These are phyloP conservation scores for Scolecobasidium constrictum DNA, from an alignment of 2,329 filamentous ascomycete species.

Conservation along the genomic window DNA sequence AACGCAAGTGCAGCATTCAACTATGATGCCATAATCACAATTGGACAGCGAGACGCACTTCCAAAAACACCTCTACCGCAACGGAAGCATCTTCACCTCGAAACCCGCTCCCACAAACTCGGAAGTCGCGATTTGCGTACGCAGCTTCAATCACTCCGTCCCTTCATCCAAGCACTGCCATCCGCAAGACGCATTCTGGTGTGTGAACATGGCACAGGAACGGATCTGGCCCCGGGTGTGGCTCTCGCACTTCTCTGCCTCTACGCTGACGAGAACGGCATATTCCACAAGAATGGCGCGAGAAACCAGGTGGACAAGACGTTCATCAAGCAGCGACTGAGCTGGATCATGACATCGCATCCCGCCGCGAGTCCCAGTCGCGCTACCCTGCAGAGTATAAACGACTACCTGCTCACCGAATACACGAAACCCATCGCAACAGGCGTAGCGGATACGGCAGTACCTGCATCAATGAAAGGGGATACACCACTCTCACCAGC, in stretches of 20 bases:
- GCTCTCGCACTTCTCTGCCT: conserved; percentile 68
- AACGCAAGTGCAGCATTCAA: conserved; percentile 25
- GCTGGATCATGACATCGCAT: conserved; percentile 70
- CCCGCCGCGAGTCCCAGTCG: conserved; percentile 76
- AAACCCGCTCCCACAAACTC: conserved; percentile 60
- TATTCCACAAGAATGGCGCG: conserved; percentile 10
- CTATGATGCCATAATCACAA: conserved; percentile 31
- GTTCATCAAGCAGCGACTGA: conserved; percentile 64
- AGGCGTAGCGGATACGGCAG: background rate
- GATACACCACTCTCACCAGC: background rate
- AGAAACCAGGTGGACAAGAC: conserved; percentile 51
- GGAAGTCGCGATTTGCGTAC: conserved; percentile 75
- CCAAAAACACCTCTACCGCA: conserved; percentile 25
- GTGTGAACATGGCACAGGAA: conserved; percentile 65
- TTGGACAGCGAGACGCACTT: conserved; percentile 26
- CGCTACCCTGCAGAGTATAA: conserved; percentile 80
- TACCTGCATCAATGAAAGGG: background rate
- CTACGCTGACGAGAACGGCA: conserved; percentile 53
- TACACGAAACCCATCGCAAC: background rate
- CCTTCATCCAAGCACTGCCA: conserved; percentile 36
- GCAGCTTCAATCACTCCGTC: conserved; percentile 52
- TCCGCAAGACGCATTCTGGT: conserved; percentile 35
- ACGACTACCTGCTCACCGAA: conserved; percentile 67
- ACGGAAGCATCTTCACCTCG: conserved; percentile 43
- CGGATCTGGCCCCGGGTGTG: conserved; percentile 68